Evolutionary conservation across 441 rosid genomes (phyloP).

Genomic region (Lepidium campestre): DNA sequence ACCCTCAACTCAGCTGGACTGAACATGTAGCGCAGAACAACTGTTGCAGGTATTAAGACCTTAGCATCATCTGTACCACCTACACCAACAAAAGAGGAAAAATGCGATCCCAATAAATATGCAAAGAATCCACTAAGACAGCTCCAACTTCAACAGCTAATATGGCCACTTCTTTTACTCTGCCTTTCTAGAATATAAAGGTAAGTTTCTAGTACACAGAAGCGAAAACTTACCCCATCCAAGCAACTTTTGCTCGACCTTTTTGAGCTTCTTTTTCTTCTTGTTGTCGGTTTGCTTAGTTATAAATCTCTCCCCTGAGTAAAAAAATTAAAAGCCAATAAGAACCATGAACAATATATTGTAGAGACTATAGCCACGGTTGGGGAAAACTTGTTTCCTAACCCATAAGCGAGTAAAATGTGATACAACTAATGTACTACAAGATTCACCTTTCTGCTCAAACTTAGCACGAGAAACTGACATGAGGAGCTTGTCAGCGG

Average conservation of each 20-base stretch:
- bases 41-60: constrained; percentile 67
- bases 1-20: constrained; percentile 88
- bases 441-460: constrained; percentile 78
- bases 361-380: background rate
- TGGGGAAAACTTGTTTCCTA: constrained; percentile 1
- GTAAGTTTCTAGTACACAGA: background rate
- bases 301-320: constrained; percentile 78
- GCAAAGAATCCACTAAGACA: background rate
- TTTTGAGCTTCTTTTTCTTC: constrained; percentile 92
- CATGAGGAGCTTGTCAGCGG: constrained; percentile 68
- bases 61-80: constrained; percentile 97
- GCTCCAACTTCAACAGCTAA: constrained; percentile 2
- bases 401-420: background rate
- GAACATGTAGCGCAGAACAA: constrained; percentile 80
- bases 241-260: constrained; percentile 85
- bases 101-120: background rate
- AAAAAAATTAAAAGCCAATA: background rate
- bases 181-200: background rate
- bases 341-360: background rate
- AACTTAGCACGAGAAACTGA: constrained; percentile 79
- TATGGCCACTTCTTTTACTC: background rate
- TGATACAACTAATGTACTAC: constrained; percentile 3
- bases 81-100: constrained; percentile 21
- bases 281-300: constrained; percentile 71
- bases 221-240: constrained; percentile 75